phyloP scores from a whole-genome alignment of 768 basidiomycete genomes.

The Boletus pseudopeckii region DNA sequence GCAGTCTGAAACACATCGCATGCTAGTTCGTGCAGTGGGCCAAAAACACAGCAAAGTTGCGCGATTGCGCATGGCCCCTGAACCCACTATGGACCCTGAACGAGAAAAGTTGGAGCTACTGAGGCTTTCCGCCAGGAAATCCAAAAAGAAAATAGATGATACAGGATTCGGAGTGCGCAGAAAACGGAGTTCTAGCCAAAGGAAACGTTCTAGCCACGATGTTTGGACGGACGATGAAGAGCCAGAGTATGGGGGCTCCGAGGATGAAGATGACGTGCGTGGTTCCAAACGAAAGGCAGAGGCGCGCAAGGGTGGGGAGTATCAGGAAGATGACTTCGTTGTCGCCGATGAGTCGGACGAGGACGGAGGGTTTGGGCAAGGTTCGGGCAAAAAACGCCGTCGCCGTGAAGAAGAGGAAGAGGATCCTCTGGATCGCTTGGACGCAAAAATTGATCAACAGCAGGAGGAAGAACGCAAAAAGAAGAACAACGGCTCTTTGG shows the following conservation, averaged over 20 bases:
- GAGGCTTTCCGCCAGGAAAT: conserved; percentile 61
- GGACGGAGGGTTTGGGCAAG: conserved; percentile 41
- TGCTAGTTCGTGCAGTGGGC: conserved; percentile 82
- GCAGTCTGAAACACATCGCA: conserved; percentile 86
- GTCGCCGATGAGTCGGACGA: conserved; percentile 77
- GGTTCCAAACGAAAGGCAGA: conserved; percentile 43
- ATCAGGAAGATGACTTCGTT: conserved; percentile 83
- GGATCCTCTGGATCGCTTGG: conserved; percentile 66
- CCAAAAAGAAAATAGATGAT: conserved; percentile 54
- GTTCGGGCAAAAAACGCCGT: conserved; percentile 34
- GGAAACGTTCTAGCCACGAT: conserved; percentile 42
- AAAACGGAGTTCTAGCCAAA: conserved; percentile 43
- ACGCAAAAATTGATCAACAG: conserved; percentile 57
- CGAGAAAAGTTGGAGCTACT: conserved; percentile 66
- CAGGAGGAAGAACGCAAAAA: conserved; percentile 53
- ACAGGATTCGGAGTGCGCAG: conserved; percentile 47
- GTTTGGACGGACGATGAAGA: conserved; percentile 72
- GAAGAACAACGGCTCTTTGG: conserved; percentile 30
- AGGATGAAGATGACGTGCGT: conserved; percentile 54
- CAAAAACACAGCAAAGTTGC: conserved; percentile 83
- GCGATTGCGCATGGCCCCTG: conserved; percentile 74
- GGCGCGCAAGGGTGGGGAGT: conserved; percentile 61
- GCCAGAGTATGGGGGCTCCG: conserved; percentile 51
- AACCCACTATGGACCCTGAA: conserved; percentile 73
- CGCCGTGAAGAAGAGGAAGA: conserved; percentile 45